These are phyloP conservation scores for Backusella mclennaniae DNA, from an alignment of 192 early-diverging fungal species.

Conservation along the genomic window DNA sequence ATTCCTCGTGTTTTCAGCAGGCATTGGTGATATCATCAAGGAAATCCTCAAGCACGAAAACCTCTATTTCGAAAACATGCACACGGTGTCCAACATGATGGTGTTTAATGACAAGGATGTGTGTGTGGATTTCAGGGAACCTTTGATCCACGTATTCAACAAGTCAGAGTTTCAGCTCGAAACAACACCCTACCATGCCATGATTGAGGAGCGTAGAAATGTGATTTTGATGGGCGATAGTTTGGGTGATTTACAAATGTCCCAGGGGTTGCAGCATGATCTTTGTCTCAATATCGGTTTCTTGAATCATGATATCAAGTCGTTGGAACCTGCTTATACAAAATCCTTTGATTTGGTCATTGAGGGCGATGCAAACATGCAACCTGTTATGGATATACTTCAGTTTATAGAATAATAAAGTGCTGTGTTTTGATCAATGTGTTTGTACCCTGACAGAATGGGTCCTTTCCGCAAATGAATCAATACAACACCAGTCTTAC, in stretches of 20 bases:
- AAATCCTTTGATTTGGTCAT: conserved; percentile 68
- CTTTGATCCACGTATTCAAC: conserved; percentile 72
- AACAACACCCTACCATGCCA: conserved; percentile 39
- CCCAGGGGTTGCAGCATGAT: conserved; percentile 54
- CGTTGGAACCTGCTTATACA: conserved; percentile 47
- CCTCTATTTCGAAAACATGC: conserved; percentile 53
- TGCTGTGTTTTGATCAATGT: too few relatives aligned
- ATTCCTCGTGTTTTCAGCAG: conserved; percentile 72
- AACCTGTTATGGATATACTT: conserved; percentile 24
- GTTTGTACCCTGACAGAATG: too few relatives aligned
- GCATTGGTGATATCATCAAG: conserved; percentile 65
- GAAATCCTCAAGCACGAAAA: conserved; percentile 43
- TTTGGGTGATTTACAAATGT: conserved; percentile 70
- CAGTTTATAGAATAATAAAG: background rate
- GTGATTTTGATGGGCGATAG: conserved; percentile 74
- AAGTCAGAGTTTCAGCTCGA: conserved; percentile 62
- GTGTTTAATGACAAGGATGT: conserved; percentile 52
- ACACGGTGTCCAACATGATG: conserved; percentile 74
- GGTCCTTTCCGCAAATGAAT: too few relatives aligned
- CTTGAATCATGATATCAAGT: conserved; percentile 62
- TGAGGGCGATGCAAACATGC: conserved; percentile 45
- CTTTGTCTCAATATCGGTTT: conserved; percentile 66
- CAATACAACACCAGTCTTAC: too few relatives aligned
- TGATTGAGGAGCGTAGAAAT: conserved; percentile 48
- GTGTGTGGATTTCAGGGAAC: conserved; percentile 61